These are phyloP conservation scores for Pisolithus albus DNA, from an alignment of 768 basidiomycete species.

Conservation along the genomic window DNA sequence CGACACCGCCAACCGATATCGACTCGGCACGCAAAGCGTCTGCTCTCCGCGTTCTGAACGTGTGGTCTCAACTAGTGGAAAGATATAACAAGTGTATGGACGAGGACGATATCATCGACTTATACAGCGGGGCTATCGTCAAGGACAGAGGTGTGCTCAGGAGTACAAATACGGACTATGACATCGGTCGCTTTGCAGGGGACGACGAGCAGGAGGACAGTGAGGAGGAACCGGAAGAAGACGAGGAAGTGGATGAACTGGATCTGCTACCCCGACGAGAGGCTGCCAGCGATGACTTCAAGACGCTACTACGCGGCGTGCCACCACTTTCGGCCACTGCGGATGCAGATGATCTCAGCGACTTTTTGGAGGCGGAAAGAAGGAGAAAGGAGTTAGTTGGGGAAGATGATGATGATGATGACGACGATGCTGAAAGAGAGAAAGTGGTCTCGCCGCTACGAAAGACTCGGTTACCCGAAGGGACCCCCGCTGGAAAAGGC, in stretches of 20 bases:
- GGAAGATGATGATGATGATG: conserved; percentile 7
- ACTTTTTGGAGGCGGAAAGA: conserved; percentile 62
- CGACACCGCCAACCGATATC: conserved; percentile 33
- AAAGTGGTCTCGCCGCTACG: too few species aligned
- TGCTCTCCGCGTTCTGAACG: conserved; percentile 47
- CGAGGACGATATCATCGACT: conserved; percentile 75
- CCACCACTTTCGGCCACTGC: conserved; percentile 40
- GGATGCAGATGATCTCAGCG: conserved; percentile 56
- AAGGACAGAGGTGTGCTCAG: conserved; percentile 67
- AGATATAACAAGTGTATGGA: conserved; percentile 61
- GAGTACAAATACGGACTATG: conserved; percentile 31
- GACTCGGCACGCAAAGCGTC: conserved; percentile 49
- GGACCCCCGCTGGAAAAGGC: too few species aligned
- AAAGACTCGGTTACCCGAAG: too few species aligned
- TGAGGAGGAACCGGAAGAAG: conserved; percentile 44
- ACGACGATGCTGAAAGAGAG: not conserved
- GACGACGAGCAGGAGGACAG: conserved; percentile 34
- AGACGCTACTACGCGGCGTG: conserved; percentile 29
- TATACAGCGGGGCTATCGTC: conserved; percentile 52
- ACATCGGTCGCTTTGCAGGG: conserved; percentile 48
- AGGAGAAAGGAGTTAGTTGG: conserved; percentile 36
- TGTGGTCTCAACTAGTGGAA: conserved; percentile 64
- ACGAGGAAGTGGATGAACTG: conserved; percentile 53
- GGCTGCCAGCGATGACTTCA: conserved; percentile 18
- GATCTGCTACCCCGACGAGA: conserved; percentile 40